A percentile compares a stretch with the other conserved stretches of the same genome.
Evolutionary conservation across 2,329 filamentous ascomycete species (phyloP).

Genomic region (Venturia carpophila): DNA sequence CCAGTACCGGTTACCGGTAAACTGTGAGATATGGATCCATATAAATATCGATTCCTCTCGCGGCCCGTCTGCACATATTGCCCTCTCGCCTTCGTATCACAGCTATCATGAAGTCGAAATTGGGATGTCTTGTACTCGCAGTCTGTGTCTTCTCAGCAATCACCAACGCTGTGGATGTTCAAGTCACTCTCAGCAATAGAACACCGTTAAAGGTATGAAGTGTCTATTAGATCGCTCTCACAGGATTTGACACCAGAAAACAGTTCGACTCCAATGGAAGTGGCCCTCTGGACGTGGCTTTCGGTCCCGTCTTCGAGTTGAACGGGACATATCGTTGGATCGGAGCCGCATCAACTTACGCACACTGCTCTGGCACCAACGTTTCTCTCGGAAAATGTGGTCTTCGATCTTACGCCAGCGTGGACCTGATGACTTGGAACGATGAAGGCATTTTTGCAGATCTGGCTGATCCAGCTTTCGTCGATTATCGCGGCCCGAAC

Average conservation of each 20-base stretch:
- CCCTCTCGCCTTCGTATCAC: not conserved
- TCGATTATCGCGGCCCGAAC: not conserved
- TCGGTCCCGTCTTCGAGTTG: constrained; percentile 13
- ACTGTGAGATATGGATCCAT: not conserved
- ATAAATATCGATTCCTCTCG: not conserved
- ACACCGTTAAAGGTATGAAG: constrained; percentile 6
- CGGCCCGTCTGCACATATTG: too few species aligned
- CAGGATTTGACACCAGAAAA: not conserved
- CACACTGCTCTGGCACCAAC: constrained; percentile 1
- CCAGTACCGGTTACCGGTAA: not conserved
- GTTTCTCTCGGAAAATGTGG: constrained; percentile 2
- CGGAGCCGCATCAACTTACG: constrained; percentile 5
- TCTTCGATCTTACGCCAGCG: constrained; percentile 12
- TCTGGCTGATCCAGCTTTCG: constrained; percentile 7
- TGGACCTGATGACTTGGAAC: constrained; percentile 11
- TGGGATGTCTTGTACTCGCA: not conserved
- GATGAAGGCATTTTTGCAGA: constrained; percentile 17
- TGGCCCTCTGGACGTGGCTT: constrained; percentile 11
- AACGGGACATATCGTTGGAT: constrained; percentile 16
- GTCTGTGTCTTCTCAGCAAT: not conserved
- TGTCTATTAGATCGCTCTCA: not conserved
- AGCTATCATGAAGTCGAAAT: not conserved
- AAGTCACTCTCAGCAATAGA: constrained; percentile 11
- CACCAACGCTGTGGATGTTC: constrained; percentile 10
- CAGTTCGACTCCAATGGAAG: constrained; percentile 15